A percentile compares a stretch with the other conserved stretches of the same genome.
Evolutionary conservation across 2,329 filamentous ascomycete genomes (phyloP).

Genomic region (Ascochyta clinopodiicola): DNA sequence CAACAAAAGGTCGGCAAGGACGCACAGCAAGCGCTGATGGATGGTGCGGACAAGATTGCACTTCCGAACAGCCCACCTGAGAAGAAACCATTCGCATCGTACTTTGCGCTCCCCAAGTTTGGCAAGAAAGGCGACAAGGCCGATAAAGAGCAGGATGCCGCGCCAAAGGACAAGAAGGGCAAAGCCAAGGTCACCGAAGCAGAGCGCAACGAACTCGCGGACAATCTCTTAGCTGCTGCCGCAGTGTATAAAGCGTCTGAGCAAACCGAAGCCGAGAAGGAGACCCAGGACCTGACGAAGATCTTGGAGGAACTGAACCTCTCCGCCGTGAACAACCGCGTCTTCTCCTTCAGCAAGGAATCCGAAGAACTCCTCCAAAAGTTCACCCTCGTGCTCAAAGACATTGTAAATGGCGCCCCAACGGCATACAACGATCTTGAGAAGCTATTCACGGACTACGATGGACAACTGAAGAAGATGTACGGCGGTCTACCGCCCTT

Average conservation of each 20-base stretch:
- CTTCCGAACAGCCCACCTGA: slow-evolving; percentile 58
- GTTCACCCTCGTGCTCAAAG: slow-evolving; percentile 91
- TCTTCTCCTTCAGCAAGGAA: slow-evolving; percentile 83
- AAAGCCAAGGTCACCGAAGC: slow-evolving; percentile 45
- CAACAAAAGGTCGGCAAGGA: slow-evolving; percentile 49
- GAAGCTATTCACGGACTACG: slow-evolving; percentile 68
- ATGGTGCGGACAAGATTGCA: slow-evolving; percentile 56
- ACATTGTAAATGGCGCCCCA: slow-evolving; percentile 88
- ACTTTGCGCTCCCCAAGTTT: slow-evolving; percentile 42
- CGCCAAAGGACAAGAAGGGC: slow-evolving; percentile 29
- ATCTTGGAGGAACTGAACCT: slow-evolving; percentile 87
- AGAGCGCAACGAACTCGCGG: slow-evolving; percentile 44
- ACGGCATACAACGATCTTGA: slow-evolving; percentile 93
- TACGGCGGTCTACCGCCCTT: slow-evolving; percentile 74
- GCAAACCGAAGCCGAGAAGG: slow-evolving; percentile 55
- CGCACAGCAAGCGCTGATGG: slow-evolving; percentile 55
- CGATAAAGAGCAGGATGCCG: slow-evolving; percentile 41
- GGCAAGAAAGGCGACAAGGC: slow-evolving; percentile 37
- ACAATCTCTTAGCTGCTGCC: slow-evolving; percentile 44
- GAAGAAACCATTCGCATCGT: slow-evolving; percentile 48
- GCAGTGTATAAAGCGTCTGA: slow-evolving; percentile 42
- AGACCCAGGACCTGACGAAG: slow-evolving; percentile 75
- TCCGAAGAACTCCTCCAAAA: slow-evolving; percentile 80
- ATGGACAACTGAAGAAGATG: slow-evolving; percentile 67
- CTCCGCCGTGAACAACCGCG: slow-evolving; percentile 81